A percentile compares a stretch with the other conserved stretches of the same genome.
Evolutionary conservation across 164 flowering plant species (phyloP).

Genomic region (Chimonanthus praecox): DNA sequence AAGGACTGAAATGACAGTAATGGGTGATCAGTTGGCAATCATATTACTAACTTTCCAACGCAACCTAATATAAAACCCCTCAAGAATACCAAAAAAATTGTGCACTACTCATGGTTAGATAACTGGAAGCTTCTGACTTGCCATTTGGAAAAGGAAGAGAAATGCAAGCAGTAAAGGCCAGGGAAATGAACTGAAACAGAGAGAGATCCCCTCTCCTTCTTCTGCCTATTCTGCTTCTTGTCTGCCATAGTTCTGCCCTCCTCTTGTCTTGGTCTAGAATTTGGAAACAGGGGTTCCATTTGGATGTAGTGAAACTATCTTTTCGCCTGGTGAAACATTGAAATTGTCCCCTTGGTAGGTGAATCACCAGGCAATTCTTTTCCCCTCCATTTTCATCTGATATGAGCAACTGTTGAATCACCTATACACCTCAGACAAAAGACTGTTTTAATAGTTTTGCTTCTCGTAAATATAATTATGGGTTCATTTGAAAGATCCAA

Average conservation of each 20-base stretch:
- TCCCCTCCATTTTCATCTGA: neutral
- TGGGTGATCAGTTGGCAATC: neutral
- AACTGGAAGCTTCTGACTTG: neutral
- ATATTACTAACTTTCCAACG: neutral
- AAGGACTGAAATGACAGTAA: too few relatives aligned
- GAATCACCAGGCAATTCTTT: neutral
- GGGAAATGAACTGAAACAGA: neutral
- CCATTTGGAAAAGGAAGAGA: neutral
- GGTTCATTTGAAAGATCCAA: conserved; percentile 67
- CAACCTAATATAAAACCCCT: neutral
- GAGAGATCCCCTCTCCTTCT: neutral
- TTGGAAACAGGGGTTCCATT: too few relatives aligned
- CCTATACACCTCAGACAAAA: neutral
- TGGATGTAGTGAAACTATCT: too few relatives aligned
- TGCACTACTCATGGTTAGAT: neutral
- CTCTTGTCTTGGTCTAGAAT: too few relatives aligned
- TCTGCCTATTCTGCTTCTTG: neutral
- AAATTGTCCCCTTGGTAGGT: too few relatives aligned
- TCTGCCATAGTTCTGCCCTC: too few relatives aligned
- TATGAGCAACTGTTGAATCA: neutral
- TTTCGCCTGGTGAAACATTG: too few relatives aligned
- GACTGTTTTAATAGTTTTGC: neutral
- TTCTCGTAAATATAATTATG: conserved; percentile 17
- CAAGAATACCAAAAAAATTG: neutral
- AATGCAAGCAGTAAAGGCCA: neutral